Evolutionary conservation across 169 alveolate genomes (phyloP), one percentile per base, ranked within the genome.

Genomic region (Plasmodium blacklocki): DNA sequence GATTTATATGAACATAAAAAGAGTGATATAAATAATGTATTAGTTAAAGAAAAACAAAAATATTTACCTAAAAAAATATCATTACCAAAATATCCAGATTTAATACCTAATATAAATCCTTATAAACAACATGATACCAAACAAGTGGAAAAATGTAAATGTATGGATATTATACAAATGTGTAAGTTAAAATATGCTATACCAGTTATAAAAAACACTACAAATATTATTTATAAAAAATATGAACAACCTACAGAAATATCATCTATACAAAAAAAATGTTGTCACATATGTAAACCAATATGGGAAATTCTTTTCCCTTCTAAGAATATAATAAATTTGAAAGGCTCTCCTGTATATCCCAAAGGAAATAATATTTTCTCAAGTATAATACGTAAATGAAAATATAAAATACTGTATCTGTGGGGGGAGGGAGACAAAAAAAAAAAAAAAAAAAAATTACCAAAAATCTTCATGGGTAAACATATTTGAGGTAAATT

Each of bases 271-370:
- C 78, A 80, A 29, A 80, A 49, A 4, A 67, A 58, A 9, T 80
- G 90, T 19, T 80, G 90, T 49, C 29, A 60, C 18, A 45, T 11
- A 19, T 80, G 90, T 49, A 80, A 67, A 23, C 90, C 78, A 2
- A 80, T 80, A 18, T 80, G 73, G 78, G 14, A 45, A 47, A 60
- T 67, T 32, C 78, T 80, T 15, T 54, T 15, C n/a, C 90, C 90
- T 0, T 43, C 39, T 18, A 54, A 59, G 21, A 54, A 49, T 8
- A 60, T 19, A 6, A 49, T 67, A 2, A 66, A 73, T 54, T 73
- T 73, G 23, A 73, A 45, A 15, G 85, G 70, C 3, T 73, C 68
- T 3, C 59, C 67, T 26, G 70, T 73, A 9, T 73, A 54, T 52
- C 85, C 85, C 4, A 19, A 26, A 56, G 26, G 32, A 8, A 6